These are phyloP conservation scores for Pseudogymnoascus sp. DNA, from an alignment of 2,329 filamentous ascomycete species.

Conservation along the genomic window DNA sequence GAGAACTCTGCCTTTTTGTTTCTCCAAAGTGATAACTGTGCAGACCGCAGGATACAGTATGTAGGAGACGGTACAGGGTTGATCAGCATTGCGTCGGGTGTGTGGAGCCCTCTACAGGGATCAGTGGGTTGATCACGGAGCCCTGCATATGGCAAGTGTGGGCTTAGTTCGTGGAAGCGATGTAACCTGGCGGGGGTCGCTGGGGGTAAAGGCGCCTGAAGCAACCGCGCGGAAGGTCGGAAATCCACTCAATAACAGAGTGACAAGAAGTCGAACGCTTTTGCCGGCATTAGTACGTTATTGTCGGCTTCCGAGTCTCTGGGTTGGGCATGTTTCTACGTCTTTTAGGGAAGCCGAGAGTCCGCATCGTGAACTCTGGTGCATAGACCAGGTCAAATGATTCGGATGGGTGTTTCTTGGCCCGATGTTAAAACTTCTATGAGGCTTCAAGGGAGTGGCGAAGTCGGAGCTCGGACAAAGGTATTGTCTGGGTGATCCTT, in stretches of 20 bases:
- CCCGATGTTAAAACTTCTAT: not conserved
- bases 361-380: not conserved
- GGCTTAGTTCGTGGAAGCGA: not conserved
- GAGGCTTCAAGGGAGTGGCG: not conserved
- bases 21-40: not conserved
- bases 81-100: not conserved
- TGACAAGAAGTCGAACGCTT: not conserved
- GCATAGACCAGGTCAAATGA: not conserved
- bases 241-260: not conserved
- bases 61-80: not conserved
- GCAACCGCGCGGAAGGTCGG: conserved; percentile 7
- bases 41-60: not conserved
- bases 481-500: not conserved
- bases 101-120: not conserved
- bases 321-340: not conserved
- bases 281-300: not conserved
- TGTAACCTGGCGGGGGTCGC: not conserved
- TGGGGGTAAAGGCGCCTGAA: conserved; percentile 6
- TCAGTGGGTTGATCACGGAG: conserved; percentile 3
- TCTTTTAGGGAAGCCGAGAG: not conserved
- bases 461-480: not conserved
- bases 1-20: not conserved
- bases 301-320: not conserved
- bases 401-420: not conserved
- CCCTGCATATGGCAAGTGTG: conserved; percentile 5